phyloP scores from a whole-genome alignment of 1,139 yeast species.

The Diutina ranongensis region DNA sequence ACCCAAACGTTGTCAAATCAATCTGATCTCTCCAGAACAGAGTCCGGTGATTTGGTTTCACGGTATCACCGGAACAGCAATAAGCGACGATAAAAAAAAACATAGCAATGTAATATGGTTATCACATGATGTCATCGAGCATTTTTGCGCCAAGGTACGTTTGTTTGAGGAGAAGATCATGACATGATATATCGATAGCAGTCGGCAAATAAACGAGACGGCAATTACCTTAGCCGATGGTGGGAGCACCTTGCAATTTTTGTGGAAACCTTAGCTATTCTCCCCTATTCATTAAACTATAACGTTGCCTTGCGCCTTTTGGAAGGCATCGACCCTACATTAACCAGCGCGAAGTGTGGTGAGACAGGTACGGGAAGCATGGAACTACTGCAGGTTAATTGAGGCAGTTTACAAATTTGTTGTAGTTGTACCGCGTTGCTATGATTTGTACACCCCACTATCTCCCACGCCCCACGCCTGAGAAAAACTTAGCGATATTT shows the following conservation, averaged over 20 bases:
- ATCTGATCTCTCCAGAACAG: no score
- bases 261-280: no score
- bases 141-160: no score
- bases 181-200: no score
- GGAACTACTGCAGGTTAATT: not conserved
- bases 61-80: not conserved
- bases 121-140: not conserved
- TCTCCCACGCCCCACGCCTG: not conserved
- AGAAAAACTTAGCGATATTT: no score
- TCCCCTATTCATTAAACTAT: no score
- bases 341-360: not conserved
- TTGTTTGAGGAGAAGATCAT: no score
- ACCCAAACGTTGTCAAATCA: not conserved
- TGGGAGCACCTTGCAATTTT: no score
- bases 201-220: no score
- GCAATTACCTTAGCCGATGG: no score
- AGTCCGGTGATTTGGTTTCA: not conserved
- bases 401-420: no score
- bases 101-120: not conserved
- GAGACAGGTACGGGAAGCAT: not conserved
- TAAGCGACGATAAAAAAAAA: not conserved
- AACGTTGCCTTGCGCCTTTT: not conserved
- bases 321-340: not conserved
- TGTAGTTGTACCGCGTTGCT: not conserved
- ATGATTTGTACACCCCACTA: not conserved